A percentile compares a stretch with the other conserved stretches of the same genome.
These are phyloP conservation scores for Kokia cookei DNA, from an alignment of 441 rosid species.

Conservation along the genomic window DNA sequence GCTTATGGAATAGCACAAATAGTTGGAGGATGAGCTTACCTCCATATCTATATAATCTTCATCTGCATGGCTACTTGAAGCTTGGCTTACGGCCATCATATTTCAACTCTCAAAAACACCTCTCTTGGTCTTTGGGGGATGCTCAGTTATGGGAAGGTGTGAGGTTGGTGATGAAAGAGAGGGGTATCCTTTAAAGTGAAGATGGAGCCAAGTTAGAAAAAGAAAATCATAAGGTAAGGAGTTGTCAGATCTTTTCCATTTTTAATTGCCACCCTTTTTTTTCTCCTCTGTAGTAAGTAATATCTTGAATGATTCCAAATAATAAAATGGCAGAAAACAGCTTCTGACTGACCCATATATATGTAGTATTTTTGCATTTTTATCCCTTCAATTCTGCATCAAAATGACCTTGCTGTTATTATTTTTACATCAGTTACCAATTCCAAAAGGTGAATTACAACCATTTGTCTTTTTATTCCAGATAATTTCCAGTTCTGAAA, in stretches of 20 bases:
- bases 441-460: not conserved
- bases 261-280: not conserved
- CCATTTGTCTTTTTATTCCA: not conserved
- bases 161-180: conserved; percentile 29
- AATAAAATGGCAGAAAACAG: conserved; percentile 19
- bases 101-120: not conserved
- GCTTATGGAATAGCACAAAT: conserved; percentile 30
- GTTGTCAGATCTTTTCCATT: conserved; percentile 20
- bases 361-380: not conserved
- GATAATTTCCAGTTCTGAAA: not conserved
- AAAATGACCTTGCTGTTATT: not conserved
- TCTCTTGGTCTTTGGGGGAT: not conserved
- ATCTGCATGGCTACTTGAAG: conserved; percentile 26
- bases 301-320: conserved; percentile 32
- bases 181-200: conserved; percentile 62
- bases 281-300: not conserved
- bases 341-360: not conserved
- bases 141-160: conserved; percentile 16
- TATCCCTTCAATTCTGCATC: conserved; percentile 2
- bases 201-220: conserved; percentile 31
- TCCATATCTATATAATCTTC: conserved; percentile 85
- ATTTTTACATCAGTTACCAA: not conserved
- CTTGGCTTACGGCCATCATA: conserved; percentile 22
- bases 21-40: conserved; percentile 43
- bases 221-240: conserved; percentile 13